Conservation (phyloP, 2,329 filamentous ascomycete genomes). For the Golovinomyces cichoracearum region DNA sequence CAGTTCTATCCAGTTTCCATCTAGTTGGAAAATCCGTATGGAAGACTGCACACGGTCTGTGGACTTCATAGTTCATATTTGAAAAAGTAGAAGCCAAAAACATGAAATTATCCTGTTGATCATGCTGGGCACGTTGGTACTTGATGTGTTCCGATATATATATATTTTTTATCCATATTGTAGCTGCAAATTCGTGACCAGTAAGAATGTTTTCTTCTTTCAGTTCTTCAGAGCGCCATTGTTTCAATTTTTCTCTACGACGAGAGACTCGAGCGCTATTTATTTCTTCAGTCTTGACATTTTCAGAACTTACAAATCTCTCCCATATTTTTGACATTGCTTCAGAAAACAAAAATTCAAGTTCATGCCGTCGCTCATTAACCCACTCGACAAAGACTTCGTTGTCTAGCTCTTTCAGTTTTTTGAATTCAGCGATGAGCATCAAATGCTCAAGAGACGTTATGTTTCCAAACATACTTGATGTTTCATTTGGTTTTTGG, state of each 20-base stretch:
- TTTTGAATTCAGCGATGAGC: constrained; percentile 52
- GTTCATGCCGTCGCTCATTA: constrained; percentile 48
- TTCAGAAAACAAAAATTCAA: constrained; percentile 63
- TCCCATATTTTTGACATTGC: constrained; percentile 67
- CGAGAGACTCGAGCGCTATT: constrained; percentile 43
- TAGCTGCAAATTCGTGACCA: constrained; percentile 66
- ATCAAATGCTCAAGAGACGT: constrained; percentile 44
- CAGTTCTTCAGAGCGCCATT: constrained; percentile 48
- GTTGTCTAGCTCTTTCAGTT: constrained; percentile 68
- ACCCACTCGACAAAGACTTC: constrained; percentile 73
- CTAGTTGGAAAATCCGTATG: constrained; percentile 32
- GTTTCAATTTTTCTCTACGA: constrained; percentile 55
- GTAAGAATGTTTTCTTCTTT: constrained; percentile 45
- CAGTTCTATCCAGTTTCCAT: constrained; percentile 88
- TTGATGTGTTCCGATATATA: constrained; percentile 79
- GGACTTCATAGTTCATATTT: constrained; percentile 54
- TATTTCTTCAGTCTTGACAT: constrained; percentile 51
- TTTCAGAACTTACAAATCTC: constrained; percentile 60
- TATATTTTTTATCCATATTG: constrained; percentile 86
- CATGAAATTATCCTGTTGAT: constrained; percentile 69
- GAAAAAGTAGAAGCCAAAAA: constrained; percentile 53
- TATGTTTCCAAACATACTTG: constrained; percentile 44
- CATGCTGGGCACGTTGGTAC: constrained; percentile 66
- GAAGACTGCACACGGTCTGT: constrained; percentile 58
- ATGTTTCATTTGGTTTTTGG: constrained; percentile 68